Base-by-base conservation (phyloP, 2,329 filamentous ascomycete genomes). In the Cytospora piceae region DNA sequence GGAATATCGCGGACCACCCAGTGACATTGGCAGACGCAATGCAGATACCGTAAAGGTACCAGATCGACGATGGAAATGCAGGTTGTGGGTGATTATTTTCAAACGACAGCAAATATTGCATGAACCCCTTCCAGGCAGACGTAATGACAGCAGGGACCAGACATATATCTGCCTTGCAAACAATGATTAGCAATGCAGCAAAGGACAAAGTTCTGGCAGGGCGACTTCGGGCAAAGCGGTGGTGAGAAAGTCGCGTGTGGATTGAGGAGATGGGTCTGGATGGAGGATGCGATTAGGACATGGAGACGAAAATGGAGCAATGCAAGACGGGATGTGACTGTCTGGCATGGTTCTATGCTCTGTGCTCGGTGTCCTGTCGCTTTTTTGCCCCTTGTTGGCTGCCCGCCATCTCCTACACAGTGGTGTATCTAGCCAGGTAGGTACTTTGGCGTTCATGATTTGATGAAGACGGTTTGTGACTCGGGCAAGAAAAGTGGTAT, bases 191-290 rank as follows among this genome's bases (percentile, higher is more conserved):
- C 9, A 49, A 14, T 31, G 27, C 31, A 49, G 42, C 7, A 29
- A 29, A 54, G 54, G 52, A 46, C 20, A 31, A 31, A 37, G n/a
- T 37, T 52, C 34, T 32, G 52, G 24, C 6, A n/a, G 29, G 31
- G 63, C 59, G 65, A 58, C 15, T 58, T 39, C 54, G 62, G 52
- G 57, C 52, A 57, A 55, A 39, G 20, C 52, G 29, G 51, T 42
- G 24, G 6, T 22, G 49, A 14, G 46, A 24, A 7, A 49, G 11
- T 24, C 20, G n/a, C 24, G 46, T 49, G 46, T 49, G 46, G 46
- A 24, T 37, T 22, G 52, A 54, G 14, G 27, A 32, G 34, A 46
- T 29, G 37, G n/a, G 39, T 32, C 24, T 22, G 5, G 17, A 57
- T 34, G 54, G 32, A 57, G 29, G 15, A 37, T 34, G 54, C 31